These are phyloP conservation scores for Plasmopara viticola DNA, from an alignment of 352 stramenopile species.

Conservation along the genomic window DNA sequence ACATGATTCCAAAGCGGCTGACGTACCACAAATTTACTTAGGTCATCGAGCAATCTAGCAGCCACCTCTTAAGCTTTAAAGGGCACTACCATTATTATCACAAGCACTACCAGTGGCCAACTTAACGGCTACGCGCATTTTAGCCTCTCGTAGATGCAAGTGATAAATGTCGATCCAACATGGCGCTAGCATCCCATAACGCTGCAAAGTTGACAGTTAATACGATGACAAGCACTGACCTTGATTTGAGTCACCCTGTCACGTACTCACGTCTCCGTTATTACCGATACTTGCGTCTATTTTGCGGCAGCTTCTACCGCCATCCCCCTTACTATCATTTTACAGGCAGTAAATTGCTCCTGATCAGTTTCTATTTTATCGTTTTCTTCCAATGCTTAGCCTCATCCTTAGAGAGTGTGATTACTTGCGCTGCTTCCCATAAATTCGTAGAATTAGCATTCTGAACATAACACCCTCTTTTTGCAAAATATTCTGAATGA, in stretches of 20 bases:
- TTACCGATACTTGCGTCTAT: constrained; percentile 11
- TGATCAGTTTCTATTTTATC: constrained; percentile 29
- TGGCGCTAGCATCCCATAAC: constrained; percentile 29
- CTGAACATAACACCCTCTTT: not conserved
- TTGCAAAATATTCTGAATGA: too few relatives aligned
- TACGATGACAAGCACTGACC: not conserved
- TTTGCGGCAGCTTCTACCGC: constrained; percentile 14
- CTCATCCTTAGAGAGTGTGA: constrained; percentile 47
- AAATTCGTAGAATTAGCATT: constrained; percentile 2
- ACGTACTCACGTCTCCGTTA: constrained; percentile 27
- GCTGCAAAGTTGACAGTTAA: constrained; percentile 18
- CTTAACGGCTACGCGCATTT: constrained; percentile 30
- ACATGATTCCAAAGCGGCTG: constrained; percentile 6
- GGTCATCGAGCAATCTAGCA: constrained; percentile 16
- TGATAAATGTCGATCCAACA: constrained; percentile 56
- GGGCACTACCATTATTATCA: not conserved
- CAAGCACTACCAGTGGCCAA: constrained; percentile 9
- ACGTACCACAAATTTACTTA: constrained; percentile 4
- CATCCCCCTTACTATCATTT: constrained; percentile 15
- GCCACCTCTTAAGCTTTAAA: constrained; percentile 46
- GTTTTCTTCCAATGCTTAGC: constrained; percentile 19
- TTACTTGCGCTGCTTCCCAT: constrained; percentile 35
- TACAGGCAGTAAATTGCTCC: constrained; percentile 34
- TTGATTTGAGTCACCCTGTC: not conserved
- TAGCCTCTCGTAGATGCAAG: constrained; percentile 57